A percentile compares a stretch with the other conserved stretches of the same genome.
phyloP scores from a whole-genome alignment of 768 basidiomycete species.

The Antrodiella citrinella region DNA sequence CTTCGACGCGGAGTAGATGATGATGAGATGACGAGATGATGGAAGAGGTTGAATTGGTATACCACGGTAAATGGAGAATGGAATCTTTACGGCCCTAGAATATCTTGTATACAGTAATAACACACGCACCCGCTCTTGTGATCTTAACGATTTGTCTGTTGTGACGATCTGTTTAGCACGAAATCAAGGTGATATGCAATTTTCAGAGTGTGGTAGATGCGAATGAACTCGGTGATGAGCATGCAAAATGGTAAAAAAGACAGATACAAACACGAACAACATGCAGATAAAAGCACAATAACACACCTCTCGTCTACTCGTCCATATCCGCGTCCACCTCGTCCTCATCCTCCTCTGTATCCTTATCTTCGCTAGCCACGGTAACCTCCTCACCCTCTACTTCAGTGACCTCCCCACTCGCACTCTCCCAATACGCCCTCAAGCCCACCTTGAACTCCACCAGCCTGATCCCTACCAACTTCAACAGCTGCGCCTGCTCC shows the following conservation, averaged over 20 bases:
- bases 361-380: constrained; percentile 17
- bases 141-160: too few relatives aligned
- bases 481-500: constrained; percentile 90
- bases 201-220: not conserved
- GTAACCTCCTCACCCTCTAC: constrained; percentile 38
- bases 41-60: too few relatives aligned
- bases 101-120: not conserved
- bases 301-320: constrained; percentile 15
- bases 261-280: constrained; percentile 1
- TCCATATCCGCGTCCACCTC: constrained; percentile 25
- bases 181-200: not conserved
- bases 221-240: not conserved
- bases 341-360: constrained; percentile 28
- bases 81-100: not conserved
- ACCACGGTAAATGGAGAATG: not conserved
- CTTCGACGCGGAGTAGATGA: constrained; percentile 32
- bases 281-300: not conserved
- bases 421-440: constrained; percentile 64
- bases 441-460: constrained; percentile 74
- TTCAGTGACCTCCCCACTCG: constrained; percentile 55
- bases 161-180: too few relatives aligned
- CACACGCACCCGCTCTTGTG: not conserved
- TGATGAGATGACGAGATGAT: too few relatives aligned
- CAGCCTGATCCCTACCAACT: constrained; percentile 86
- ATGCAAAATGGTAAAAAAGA: too few relatives aligned